phyloP scores from a whole-genome alignment of 495 filamentous ascomycete species.

The Tuber borchii region DNA sequence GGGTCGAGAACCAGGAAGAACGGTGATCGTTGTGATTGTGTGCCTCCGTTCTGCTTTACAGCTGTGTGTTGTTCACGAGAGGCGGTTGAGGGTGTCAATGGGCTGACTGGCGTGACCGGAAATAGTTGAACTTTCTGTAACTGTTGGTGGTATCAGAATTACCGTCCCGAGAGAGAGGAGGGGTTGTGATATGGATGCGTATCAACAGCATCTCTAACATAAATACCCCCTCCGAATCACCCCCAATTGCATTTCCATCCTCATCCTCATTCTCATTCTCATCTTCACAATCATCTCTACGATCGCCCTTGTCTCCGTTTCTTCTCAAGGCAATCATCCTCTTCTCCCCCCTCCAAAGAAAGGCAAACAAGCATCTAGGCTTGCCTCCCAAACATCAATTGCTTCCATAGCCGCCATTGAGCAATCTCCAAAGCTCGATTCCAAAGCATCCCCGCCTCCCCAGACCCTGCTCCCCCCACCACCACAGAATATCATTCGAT shows the following conservation, averaged over 20 bases:
- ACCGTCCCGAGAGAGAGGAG: slow-evolving; percentile 15
- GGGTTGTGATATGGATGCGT: slow-evolving; percentile 34
- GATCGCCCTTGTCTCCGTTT: neutral
- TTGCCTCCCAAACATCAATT: slow-evolving; percentile 32
- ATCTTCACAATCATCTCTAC: slow-evolving; percentile 7
- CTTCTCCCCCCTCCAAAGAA: slow-evolving; percentile 21
- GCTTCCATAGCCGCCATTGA: slow-evolving; percentile 29
- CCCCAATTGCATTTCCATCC: slow-evolving; percentile 33
- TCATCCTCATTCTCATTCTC: slow-evolving; percentile 11
- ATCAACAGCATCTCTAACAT: slow-evolving; percentile 36
- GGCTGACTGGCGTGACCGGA: slow-evolving; percentile 40
- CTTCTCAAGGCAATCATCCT: neutral
- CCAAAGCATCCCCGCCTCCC: slow-evolving; percentile 16
- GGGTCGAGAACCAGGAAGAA: slow-evolving; percentile 39
- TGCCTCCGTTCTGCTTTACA: slow-evolving; percentile 42
- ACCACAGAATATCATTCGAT: slow-evolving; percentile 34
- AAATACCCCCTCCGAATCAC: slow-evolving; percentile 40
- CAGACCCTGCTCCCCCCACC: slow-evolving; percentile 14
- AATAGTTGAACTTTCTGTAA: slow-evolving; percentile 41
- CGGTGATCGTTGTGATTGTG: slow-evolving; percentile 41
- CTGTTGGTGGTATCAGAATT: slow-evolving; percentile 39
- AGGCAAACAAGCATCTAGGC: slow-evolving; percentile 19
- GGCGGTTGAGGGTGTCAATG: slow-evolving; percentile 38
- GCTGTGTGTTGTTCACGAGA: slow-evolving; percentile 41
- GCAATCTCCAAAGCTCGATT: slow-evolving; percentile 21